Base-by-base conservation (phyloP, 1,284 basidiomycete species). In the Pisolithus thermaeus region DNA sequence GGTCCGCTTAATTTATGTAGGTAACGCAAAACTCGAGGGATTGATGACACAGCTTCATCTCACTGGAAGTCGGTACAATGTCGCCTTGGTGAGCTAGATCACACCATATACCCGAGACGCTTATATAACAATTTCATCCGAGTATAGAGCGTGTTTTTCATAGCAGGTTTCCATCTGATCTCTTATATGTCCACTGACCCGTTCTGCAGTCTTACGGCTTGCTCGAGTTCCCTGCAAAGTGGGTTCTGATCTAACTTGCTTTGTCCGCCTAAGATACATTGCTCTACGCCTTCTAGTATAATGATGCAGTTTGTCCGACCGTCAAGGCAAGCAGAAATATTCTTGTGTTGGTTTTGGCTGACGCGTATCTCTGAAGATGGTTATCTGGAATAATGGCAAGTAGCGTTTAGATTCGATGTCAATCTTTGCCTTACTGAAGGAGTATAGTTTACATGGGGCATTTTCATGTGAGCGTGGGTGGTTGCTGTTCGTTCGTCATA, bases 131-230 rank as follows among this genome's bases (percentile, higher is more conserved):
- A 12, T 7, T 28, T 22, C 16, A 39, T 39, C 36, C 23, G 30
- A n/a, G 22, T 25, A 14, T 23, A 84, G 81, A 83, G 81, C 0
- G 79, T 84, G 78, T 84, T 75, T 61, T 83, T 83, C 61, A 77
- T 85, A 47, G 82, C 83, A 58, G 49, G 78, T 62, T 7, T 9
- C 11, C 35, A 16, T 38, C 28, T 8, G 23, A 3, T 7, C 2
- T 9, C 8, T 25, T 9, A 27, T n/a, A 22, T 14, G 20, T 23
- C 22, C 42, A 11, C n/a, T 9, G n/a, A 40, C 14, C 2, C 30
- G 4, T 3, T 42, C 18, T 27, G n/a, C 42, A 55, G 55, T 27
- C 52, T 18, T 52, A 59, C 52, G 37, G 38, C 53, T 7, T 60
- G 56, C 8, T 49, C 63, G 32, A 70, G 61, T 63, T 67, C 66